phyloP scores from a whole-genome alignment of 345 rosid species.

The Jatropha curcas region DNA sequence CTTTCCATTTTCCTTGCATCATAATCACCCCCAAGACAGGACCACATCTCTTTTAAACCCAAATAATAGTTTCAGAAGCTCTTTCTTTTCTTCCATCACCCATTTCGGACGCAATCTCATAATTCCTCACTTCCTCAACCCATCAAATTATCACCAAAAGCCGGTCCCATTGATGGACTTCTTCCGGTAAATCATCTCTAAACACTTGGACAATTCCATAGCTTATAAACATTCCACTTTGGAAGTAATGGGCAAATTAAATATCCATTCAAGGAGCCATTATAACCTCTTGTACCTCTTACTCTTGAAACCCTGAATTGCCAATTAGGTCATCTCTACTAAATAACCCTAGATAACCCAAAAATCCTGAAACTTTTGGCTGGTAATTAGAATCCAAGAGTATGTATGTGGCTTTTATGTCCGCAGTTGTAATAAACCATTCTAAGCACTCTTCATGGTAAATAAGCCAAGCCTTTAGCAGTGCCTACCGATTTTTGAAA shows the following conservation, averaged over 20 bases:
- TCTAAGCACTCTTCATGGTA: conserved; percentile 10
- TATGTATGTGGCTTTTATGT: conserved; percentile 3
- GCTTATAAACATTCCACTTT: conserved; percentile 8
- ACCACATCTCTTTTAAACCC: too few relatives aligned
- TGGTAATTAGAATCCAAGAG: background rate
- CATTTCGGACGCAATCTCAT: too few relatives aligned
- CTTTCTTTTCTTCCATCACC: too few relatives aligned
- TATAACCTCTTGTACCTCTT: conserved; percentile 1
- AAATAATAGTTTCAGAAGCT: too few relatives aligned
- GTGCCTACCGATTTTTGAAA: background rate
- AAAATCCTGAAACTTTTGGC: conserved; percentile 4
- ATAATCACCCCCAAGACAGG: too few relatives aligned
- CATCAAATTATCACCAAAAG: too few relatives aligned
- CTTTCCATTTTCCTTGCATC: too few relatives aligned
- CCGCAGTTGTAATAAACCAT: conserved; percentile 5
- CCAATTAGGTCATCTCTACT: background rate
- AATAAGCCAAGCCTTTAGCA: conserved; percentile 6
- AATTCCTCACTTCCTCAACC: too few relatives aligned
- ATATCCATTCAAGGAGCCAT: conserved; percentile 11
- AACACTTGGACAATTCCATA: conserved; percentile 1
- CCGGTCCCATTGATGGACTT: background rate
- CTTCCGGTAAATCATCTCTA: background rate
- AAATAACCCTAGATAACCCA: background rate
- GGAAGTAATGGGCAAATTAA: background rate
- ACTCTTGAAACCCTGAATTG: background rate